phyloP scores from a whole-genome alignment of 257 asterid genomes.

The Mentha longifolia region DNA sequence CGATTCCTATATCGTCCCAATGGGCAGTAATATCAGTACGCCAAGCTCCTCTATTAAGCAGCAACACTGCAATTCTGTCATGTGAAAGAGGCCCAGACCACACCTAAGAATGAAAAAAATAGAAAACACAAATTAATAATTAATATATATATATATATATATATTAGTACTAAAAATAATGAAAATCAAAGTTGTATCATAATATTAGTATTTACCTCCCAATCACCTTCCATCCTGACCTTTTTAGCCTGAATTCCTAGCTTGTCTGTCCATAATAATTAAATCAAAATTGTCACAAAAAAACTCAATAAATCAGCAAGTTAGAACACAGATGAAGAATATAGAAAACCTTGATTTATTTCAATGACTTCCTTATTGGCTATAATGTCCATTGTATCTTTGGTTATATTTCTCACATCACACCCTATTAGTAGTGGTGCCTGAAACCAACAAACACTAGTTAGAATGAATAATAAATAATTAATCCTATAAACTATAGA shows the following conservation, averaged over 20 bases:
- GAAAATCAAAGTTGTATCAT: background rate
- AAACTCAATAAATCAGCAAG: background rate
- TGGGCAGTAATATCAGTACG: conserved; percentile 52
- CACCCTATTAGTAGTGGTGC: conserved; percentile 91
- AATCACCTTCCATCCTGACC: conserved; percentile 77
- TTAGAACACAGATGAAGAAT: background rate
- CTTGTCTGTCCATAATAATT: conserved; percentile 46
- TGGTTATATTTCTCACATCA: conserved; percentile 59
- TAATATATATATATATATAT: too few relatives aligned
- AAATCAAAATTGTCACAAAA: background rate
- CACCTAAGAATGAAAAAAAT: conserved; percentile 39
- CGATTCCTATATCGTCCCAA: conserved; percentile 82
- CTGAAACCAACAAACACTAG: conserved; percentile 43
- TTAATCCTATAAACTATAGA: too few relatives aligned
- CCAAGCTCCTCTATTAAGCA: conserved; percentile 61
- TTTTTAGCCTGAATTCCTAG: conserved; percentile 79
- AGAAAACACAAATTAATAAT: background rate
- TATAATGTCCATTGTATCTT: conserved; percentile 65
- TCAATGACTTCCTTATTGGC: conserved; percentile 69
- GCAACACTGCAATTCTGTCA: conserved; percentile 59
- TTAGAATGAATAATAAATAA: too few relatives aligned
- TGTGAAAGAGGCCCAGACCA: conserved; percentile 86
- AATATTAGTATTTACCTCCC: conserved; percentile 50
- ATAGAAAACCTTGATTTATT: conserved; percentile 67
- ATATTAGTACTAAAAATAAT: background rate